Evolutionary conservation across 208 protist genomes (phyloP), one percentile per base, ranked within the genome.

Genomic region (Acanthamoeba polyphaga): DNA sequence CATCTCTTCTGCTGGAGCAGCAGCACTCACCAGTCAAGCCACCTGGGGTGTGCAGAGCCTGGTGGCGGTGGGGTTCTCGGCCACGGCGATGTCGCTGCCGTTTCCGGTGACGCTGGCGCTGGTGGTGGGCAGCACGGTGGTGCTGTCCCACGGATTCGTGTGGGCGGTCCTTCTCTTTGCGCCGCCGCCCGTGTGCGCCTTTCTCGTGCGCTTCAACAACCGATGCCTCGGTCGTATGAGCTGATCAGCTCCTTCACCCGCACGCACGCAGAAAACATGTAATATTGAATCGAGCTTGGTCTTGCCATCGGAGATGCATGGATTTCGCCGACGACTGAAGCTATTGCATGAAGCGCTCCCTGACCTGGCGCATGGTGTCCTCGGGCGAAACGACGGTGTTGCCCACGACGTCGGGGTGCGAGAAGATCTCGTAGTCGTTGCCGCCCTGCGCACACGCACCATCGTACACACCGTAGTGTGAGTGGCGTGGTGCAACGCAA

Each of bases 341-440:
- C 38, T 58, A 58, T 19, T 64, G 9, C 85, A 92, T 17, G 55
- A 96, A 96, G 53, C 92, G 88, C 91, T 97, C 98, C 17, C 98
- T 97, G 32, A 99, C 95, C 85, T 99, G 97, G 12, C 94, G 95
- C 72, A 99, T 99, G 12, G 99, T 99, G 94, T 99, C 99, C 32
- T 99, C 98, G 95, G 99, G 99, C 17, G 94, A 98, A 55, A 95
- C 98, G 58, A 99, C 99, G 32, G 97, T 97, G 96, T 99, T 99
- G 60, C 99, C 99, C 55, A 99, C 98, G 9, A 98, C 98, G 70
- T 97, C 95, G 38, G 96, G 91, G 96, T 99, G 96, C 2, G 70
- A 95, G 96, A 98, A 99, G 94, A 99, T 99, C 97, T 99, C 99
- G 96, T 99, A 99, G 98, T 99, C 99, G 98, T 99, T 99, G 43